Evolutionary conservation across 176 grass and related monocot genomes (phyloP), one percentile per base, ranked within the genome.

Genomic region (Olyra latifolia): DNA sequence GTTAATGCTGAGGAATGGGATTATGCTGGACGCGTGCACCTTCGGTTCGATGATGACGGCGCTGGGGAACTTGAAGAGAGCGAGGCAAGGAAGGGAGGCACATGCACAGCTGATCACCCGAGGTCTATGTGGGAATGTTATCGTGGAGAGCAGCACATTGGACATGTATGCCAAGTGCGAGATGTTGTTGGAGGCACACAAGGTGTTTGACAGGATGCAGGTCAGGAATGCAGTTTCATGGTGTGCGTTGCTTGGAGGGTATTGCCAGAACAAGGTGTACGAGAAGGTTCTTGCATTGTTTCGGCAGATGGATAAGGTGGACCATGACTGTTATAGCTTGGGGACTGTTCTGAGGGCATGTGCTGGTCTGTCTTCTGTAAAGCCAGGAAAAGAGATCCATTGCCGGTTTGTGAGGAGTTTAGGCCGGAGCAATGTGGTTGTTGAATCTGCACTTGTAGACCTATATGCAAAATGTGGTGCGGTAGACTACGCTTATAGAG

Each of bases 161-260:
- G 87, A 94, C 58, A 92, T 94, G 95, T 97, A 97, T 3, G 87
- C 87, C 28, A 97, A 97, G 76, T 97, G 95, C 0, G 45, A 80
- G 46, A 43, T 82, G 54, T 84, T 94, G 50, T 72, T 77, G 49
- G 89, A 94, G 50, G 86, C 94, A 4, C 89, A 48, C 69, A 87
- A 79, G 91, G 83, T 94, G 40, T 97, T 97, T 71, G 85, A 92
- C 56, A 82, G 74, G 72, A 97, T 94, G 94, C 47, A 39, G 24
- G 42, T 71, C 22, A 86, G 84, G 63, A 97, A 94, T 61, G 89
- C 66, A 7, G 91, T 97, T 70, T 90, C 94, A 45, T 92, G 91
- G 91, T 94, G 91, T 3, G 89, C 89, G 1, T 63, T 94, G 81
- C 83, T 97, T 2, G 82, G 85, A 2, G 94, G 94, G 1, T 92